Evolutionary conservation across 2,329 filamentous ascomycete genomes (phyloP).

Genomic region (Endothia cerciana): DNA sequence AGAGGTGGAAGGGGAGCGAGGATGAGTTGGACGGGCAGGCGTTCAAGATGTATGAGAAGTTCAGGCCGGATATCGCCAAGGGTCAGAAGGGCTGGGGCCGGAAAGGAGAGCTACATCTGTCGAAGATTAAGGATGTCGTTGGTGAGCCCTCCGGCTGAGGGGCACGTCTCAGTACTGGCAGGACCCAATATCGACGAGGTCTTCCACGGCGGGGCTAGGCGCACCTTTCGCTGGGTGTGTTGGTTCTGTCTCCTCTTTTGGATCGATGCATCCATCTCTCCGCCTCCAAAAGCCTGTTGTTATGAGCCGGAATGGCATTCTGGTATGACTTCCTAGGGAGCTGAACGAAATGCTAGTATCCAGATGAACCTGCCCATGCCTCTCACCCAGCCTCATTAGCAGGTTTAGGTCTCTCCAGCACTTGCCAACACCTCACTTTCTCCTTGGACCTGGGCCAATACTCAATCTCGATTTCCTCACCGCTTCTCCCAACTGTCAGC

Average conservation of each 20-base stretch:
- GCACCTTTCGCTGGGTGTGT: not conserved
- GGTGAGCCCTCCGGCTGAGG: not conserved
- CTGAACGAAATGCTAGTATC: not conserved
- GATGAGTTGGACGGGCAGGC: conserved; percentile 23
- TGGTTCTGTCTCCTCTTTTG: too few species aligned
- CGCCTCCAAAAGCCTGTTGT: too few species aligned
- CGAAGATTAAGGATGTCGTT: conserved; percentile 17
- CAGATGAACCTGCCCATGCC: not conserved
- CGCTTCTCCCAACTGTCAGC: conserved; percentile 30
- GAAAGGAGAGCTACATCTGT: conserved; percentile 23
- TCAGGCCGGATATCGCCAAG: conserved; percentile 24
- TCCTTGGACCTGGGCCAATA: conserved; percentile 33
- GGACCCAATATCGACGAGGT: not conserved
- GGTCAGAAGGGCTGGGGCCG: conserved; percentile 27
- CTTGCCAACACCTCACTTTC: conserved; percentile 31
- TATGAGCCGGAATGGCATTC: too few species aligned
- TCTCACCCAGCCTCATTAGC: not conserved
- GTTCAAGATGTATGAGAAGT: conserved; percentile 28
- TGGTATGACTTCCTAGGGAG: too few species aligned
- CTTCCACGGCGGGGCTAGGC: not conserved
- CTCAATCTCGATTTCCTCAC: conserved; percentile 19
- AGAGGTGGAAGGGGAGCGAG: conserved; percentile 22
- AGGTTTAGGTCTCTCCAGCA: conserved; percentile 10
- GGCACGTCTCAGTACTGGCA: too few species aligned
- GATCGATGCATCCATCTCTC: too few species aligned